Conservation (phyloP, 139 green algal species). For the Haematococcus lacustris region DNA sequence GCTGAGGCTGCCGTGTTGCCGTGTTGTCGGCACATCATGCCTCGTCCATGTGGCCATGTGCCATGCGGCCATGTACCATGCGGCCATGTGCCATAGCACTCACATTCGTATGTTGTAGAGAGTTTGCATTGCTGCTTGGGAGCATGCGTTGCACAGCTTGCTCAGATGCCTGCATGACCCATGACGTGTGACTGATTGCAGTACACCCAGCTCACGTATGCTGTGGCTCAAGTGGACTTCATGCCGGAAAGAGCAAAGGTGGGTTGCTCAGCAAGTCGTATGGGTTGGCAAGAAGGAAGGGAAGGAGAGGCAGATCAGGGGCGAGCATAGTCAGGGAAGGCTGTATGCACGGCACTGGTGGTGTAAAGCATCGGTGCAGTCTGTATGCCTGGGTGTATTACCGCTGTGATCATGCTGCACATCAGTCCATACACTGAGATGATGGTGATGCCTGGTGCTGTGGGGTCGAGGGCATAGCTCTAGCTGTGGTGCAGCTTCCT, state of each 20-base stretch:
- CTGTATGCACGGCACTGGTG: not conserved
- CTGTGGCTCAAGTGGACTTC: constrained; percentile 64
- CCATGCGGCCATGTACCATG: too few species aligned
- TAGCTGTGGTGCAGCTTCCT: too few species aligned
- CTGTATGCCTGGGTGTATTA: not conserved
- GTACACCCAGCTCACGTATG: constrained; percentile 49
- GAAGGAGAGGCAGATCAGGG: not conserved
- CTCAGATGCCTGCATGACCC: too few species aligned
- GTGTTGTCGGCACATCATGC: too few species aligned
- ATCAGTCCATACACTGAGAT: not conserved
- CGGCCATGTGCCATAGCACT: too few species aligned
- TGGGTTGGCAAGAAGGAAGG: not conserved
- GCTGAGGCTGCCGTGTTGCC: too few species aligned
- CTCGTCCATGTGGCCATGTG: too few species aligned
- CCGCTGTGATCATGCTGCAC: not conserved
- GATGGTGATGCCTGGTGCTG: not conserved
- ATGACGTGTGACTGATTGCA: constrained; percentile 23
- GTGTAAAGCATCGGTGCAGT: not conserved
- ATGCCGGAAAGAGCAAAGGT: constrained; percentile 40
- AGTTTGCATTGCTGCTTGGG: too few species aligned
- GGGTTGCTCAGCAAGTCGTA: not conserved
- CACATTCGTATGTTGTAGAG: too few species aligned
- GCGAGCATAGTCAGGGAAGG: not conserved
- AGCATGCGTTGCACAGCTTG: too few species aligned
- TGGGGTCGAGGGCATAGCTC: too few species aligned